phyloP scores from a whole-genome alignment of 2,329 filamentous ascomycete genomes.

The Apiospora arundinis region DNA sequence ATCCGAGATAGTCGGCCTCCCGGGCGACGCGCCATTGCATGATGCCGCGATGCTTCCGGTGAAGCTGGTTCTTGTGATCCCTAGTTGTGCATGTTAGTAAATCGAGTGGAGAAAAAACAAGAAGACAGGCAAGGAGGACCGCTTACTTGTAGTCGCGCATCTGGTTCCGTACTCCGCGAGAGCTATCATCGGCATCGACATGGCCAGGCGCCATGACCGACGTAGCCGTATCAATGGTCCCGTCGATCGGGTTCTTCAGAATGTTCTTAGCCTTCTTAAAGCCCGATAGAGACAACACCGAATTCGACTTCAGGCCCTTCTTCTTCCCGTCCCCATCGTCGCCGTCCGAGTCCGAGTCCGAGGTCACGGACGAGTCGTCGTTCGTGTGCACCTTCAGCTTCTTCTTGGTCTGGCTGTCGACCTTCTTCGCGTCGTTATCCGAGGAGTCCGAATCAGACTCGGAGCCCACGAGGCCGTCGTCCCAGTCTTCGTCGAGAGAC shows the following conservation, averaged over 20 bases:
- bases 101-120: background rate
- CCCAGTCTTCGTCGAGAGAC: slow-evolving; percentile 42
- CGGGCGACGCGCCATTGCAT: slow-evolving; percentile 75
- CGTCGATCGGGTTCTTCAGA: slow-evolving; percentile 42
- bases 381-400: slow-evolving; percentile 42
- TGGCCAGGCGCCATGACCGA: slow-evolving; percentile 43
- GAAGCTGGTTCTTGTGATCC: slow-evolving; percentile 62
- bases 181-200: slow-evolving; percentile 45
- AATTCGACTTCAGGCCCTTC: slow-evolving; percentile 29
- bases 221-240: slow-evolving; percentile 36
- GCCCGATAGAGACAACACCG: slow-evolving; percentile 37
- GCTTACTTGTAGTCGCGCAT: slow-evolving; percentile 55
- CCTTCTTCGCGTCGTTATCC: slow-evolving; percentile 11
- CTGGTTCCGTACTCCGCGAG: slow-evolving; percentile 44
- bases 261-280: slow-evolving; percentile 44
- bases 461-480: slow-evolving; percentile 14
- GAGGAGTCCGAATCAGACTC: slow-evolving; percentile 29
- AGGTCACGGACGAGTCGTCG: slow-evolving; percentile 39
- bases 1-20: slow-evolving; percentile 57
- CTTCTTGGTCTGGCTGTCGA: slow-evolving; percentile 32
- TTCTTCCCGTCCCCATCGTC: background rate
- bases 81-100: slow-evolving; percentile 56
- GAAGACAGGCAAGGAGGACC: background rate
- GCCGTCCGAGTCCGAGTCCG: slow-evolving; percentile 38
- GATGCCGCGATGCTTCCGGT: slow-evolving; percentile 69